Percentiles rank a stretch among this genome's conserved stretches.
phyloP scores from a whole-genome alignment of 1,284 basidiomycete species.

The Vanrija sp. region DNA sequence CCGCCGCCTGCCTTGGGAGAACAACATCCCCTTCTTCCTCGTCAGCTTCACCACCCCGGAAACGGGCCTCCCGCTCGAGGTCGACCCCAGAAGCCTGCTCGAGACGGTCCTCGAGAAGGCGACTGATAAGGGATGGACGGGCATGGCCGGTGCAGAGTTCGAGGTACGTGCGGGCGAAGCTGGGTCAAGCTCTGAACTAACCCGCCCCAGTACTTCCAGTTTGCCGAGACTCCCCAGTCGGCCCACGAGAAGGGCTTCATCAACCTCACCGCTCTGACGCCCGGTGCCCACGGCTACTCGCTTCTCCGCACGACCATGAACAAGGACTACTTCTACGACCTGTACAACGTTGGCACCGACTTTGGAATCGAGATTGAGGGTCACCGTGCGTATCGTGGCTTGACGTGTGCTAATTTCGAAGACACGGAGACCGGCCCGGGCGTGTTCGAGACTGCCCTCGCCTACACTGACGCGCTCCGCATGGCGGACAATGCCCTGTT shows the following conservation, averaged over 20 bases:
- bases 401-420: constrained; percentile 37
- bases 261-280: constrained; percentile 71
- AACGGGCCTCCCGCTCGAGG: constrained; percentile 67
- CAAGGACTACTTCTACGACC: constrained; percentile 79
- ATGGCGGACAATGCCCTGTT: constrained; percentile 94
- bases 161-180: constrained; percentile 59
- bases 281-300: constrained; percentile 92
- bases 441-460: constrained; percentile 89
- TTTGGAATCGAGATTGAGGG: constrained; percentile 85
- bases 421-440: constrained; percentile 93
- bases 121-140: constrained; percentile 55
- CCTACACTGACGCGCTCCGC: constrained; percentile 73
- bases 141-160: constrained; percentile 81
- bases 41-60: constrained; percentile 83
- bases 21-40: constrained; percentile 87
- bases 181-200: neutral
- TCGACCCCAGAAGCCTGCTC: constrained; percentile 81
- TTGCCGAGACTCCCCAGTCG: constrained; percentile 77
- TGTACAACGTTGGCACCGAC: constrained; percentile 70
- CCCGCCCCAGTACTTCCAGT: constrained; percentile 80
- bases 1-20: constrained; percentile 87
- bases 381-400: constrained; percentile 63
- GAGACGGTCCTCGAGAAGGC: constrained; percentile 56
- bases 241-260: constrained; percentile 73
- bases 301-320: constrained; percentile 83